Percentiles rank a stretch among this genome's conserved stretches.
Conservation (phyloP, 129 eudicot species). For the Flaveria ramosissima region DNA sequence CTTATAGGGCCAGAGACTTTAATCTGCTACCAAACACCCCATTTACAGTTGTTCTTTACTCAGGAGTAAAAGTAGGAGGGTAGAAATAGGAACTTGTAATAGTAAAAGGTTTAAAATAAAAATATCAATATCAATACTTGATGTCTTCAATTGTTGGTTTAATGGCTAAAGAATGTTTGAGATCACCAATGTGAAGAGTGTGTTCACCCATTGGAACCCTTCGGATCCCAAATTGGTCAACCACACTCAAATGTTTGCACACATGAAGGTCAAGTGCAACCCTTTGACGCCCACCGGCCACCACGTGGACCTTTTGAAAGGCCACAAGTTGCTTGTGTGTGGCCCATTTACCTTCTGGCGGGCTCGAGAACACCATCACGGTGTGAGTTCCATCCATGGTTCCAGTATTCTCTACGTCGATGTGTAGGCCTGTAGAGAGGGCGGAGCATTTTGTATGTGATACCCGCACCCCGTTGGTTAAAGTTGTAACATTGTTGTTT, state of each 20-base stretch:
- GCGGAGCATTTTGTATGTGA: slow-evolving; percentile 63
- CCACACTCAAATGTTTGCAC: slow-evolving; percentile 81
- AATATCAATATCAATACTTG: slow-evolving; percentile 31
- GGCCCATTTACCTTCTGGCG: slow-evolving; percentile 55
- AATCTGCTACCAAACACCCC: slow-evolving; percentile 31
- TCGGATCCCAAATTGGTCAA: slow-evolving; percentile 69
- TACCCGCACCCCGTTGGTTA: slow-evolving; percentile 52
- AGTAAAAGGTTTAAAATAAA: slow-evolving; percentile 23
- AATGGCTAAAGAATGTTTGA: slow-evolving; percentile 68
- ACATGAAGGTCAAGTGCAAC: slow-evolving; percentile 58
- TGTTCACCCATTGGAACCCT: slow-evolving; percentile 95
- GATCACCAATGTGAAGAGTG: slow-evolving; percentile 81
- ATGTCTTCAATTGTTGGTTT: slow-evolving; percentile 43
- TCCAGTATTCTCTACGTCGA: slow-evolving; percentile 79
- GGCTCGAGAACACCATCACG: slow-evolving; percentile 61
- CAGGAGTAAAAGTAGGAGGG: slow-evolving; percentile 29
- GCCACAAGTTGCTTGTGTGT: slow-evolving; percentile 65
- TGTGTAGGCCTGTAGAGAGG: slow-evolving; percentile 48
- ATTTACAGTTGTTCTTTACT: slow-evolving; percentile 31
- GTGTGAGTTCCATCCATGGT: slow-evolving; percentile 79
- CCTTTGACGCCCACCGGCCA: slow-evolving; percentile 58
- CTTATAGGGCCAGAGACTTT: slow-evolving; percentile 9
- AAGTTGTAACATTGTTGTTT: slow-evolving; percentile 42
- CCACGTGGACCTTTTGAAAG: slow-evolving; percentile 75
- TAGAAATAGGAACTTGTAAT: slow-evolving; percentile 24